Conservation (phyloP, 805 yeast species). For the Kluyveromyces nonfermentans region DNA sequence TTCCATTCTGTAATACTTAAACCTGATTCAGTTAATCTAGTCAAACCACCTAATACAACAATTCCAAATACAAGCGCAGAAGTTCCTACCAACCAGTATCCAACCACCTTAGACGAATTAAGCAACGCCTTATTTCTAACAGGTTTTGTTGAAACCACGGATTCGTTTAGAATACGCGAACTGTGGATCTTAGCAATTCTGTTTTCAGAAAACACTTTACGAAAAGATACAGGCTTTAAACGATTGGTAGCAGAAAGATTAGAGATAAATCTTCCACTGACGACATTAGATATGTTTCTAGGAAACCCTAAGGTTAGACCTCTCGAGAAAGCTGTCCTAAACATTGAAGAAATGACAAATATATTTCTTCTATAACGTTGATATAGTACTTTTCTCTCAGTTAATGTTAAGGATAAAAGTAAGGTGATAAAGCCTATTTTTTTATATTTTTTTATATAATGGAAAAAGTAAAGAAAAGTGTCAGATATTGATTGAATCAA, state of each 20-base stretch:
- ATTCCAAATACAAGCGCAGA: conserved; percentile 89
- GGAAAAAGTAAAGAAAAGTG: neutral
- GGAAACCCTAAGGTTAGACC: neutral
- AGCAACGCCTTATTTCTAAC: conserved; percentile 29
- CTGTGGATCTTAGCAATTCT: conserved; percentile 6
- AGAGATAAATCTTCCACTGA: neutral
- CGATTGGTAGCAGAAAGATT: neutral
- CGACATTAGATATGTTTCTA: neutral
- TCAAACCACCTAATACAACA: conserved; percentile 92
- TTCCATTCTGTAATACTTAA: conserved; percentile 96
- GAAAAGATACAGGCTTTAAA: neutral
- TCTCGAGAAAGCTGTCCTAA: neutral
- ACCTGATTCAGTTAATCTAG: conserved; percentile 93
- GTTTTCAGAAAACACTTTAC: neutral
- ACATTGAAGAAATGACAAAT: neutral
- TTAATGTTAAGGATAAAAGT: too few relatives aligned
- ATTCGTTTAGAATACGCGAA: conserved; percentile 9
- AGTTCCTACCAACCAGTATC: conserved; percentile 81
- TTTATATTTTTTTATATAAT: too few relatives aligned
- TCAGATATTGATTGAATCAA: neutral
- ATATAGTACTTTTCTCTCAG: too few relatives aligned
- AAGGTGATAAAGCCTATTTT: too few relatives aligned
- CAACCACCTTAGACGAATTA: conserved; percentile 52
- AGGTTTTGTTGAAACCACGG: conserved; percentile 11
- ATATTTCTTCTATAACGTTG: too few relatives aligned